Base-by-base conservation (phyloP, 805 yeast genomes). In the Spathaspora girioi region DNA sequence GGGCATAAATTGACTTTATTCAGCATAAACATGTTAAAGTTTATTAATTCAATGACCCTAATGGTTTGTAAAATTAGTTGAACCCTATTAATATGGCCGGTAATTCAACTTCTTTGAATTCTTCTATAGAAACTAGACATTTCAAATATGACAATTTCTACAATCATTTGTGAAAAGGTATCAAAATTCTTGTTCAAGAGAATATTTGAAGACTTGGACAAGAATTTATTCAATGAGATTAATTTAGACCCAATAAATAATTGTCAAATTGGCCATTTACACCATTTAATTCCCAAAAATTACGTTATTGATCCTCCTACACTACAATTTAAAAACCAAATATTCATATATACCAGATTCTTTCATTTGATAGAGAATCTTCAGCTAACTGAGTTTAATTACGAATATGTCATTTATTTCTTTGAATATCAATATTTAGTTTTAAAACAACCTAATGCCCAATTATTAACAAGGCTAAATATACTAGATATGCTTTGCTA, bases 171-270 rank as follows among this genome's bases (percentile, higher is more conserved):
- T 35, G 18, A 35, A 7, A 14, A 12, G 17, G 5, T 35, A 14
- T 15, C 18, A 11, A 11, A 35, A 15, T 35, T 35, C 8, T 45
- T 45, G 19, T 18, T 45, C 20, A 27, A 31, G 23, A 29, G 47
- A 35, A 45, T 45, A 10, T 45, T 45, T n/a, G 27, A 45, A n/a
- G 47, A 45, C 26, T 35, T 45, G 27, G 47, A 45, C n/a, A 18
- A 18, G 11, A 4, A 18, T 19, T 14, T 45, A 27, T 42, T 42
- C 18, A 15, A 42, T 14, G 32, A 42, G 26, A 11, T 40, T 40
- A 40, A 19, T 17, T 9, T 40, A 17, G 4, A 3, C 14, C 15
- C 40, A 35, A 35, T 18, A 12, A 38, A n/a, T 12, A 9, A 38
- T 38, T 38, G 19, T 17, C 43, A 18, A n/a, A 15, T 18, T 35